Evolutionary conservation across 768 basidiomycete species (phyloP).

Genomic region (Agaricus blazei): DNA sequence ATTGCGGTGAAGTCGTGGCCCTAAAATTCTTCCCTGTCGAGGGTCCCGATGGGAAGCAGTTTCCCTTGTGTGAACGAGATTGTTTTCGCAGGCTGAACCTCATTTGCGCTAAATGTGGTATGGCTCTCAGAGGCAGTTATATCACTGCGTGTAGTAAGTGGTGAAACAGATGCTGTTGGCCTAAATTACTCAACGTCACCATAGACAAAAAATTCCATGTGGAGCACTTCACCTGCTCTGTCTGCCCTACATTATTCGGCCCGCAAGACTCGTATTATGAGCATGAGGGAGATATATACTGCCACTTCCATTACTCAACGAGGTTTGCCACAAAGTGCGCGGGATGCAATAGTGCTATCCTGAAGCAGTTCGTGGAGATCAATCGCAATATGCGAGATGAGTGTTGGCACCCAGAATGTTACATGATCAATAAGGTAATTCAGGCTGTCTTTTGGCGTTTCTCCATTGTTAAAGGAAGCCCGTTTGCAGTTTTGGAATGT

Average conservation of each 20-base stretch:
- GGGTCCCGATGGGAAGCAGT: constrained; percentile 80
- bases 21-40: constrained; percentile 99
- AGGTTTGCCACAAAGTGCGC: constrained; percentile 98
- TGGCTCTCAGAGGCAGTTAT: constrained; percentile 93
- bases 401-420: constrained; percentile 99
- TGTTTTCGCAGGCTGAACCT: constrained; percentile 95
- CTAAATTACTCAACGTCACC: background rate
- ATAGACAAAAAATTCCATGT: constrained; percentile 98
- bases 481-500: constrained; percentile 92
- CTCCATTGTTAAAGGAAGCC: too few species aligned
- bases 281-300: constrained; percentile 96
- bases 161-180: background rate
- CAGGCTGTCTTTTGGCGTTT: too few species aligned
- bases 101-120: constrained; percentile 93
- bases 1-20: constrained; percentile 94
- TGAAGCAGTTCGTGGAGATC: constrained; percentile 99
- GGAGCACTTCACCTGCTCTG: constrained; percentile 98
- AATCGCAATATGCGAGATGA: constrained; percentile 97
- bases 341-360: constrained; percentile 92
- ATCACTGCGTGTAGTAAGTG: constrained; percentile 95
- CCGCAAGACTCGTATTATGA: constrained; percentile 99
- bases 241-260: constrained; percentile 93
- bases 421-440: constrained; percentile 97
- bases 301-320: constrained; percentile 99
- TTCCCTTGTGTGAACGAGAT: constrained; percentile 96